Evolutionary conservation across 2,329 filamentous ascomycete genomes (phyloP).

Genomic region (Colletotrichum sp.): DNA sequence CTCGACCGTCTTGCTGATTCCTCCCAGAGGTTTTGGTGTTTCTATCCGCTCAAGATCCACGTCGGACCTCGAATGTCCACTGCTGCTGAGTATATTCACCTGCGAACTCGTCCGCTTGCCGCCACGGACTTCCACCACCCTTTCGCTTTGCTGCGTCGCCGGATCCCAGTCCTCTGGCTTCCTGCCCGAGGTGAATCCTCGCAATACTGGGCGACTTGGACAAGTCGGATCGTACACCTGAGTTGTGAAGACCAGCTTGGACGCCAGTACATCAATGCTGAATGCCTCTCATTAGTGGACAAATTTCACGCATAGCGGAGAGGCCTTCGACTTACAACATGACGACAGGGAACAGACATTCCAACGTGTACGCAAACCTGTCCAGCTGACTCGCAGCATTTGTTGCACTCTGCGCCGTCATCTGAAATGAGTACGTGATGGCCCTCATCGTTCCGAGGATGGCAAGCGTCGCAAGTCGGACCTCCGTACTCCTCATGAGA

Average conservation of each 20-base stretch:
- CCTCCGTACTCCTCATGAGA: conserved; percentile 44
- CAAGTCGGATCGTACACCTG: not conserved
- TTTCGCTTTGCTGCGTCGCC: not conserved
- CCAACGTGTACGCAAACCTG: conserved; percentile 45
- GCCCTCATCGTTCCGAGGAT: conserved; percentile 43
- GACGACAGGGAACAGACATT: conserved; percentile 46
- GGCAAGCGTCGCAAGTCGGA: conserved; percentile 41
- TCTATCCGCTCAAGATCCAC: not conserved
- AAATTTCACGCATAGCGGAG: accelerated
- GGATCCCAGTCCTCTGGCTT: not conserved
- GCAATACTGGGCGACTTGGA: not conserved
- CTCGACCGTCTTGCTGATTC: conserved; percentile 11
- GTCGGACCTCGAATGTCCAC: not conserved
- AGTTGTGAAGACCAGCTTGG: conserved; percentile 31
- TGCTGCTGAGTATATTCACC: not conserved
- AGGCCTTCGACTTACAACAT: conserved; percentile 36
- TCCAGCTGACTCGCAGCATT: conserved; percentile 42
- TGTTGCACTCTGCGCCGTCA: conserved; percentile 38
- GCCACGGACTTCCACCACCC: not conserved
- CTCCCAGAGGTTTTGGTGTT: not conserved
- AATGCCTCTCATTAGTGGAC: not conserved
- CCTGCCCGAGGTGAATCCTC: not conserved
- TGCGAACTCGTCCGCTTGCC: not conserved
- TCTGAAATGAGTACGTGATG: conserved; percentile 45
- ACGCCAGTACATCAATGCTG: conserved; percentile 39